Conservation (phyloP, 2,329 filamentous ascomycete species). For the Xylaria sp. region DNA sequence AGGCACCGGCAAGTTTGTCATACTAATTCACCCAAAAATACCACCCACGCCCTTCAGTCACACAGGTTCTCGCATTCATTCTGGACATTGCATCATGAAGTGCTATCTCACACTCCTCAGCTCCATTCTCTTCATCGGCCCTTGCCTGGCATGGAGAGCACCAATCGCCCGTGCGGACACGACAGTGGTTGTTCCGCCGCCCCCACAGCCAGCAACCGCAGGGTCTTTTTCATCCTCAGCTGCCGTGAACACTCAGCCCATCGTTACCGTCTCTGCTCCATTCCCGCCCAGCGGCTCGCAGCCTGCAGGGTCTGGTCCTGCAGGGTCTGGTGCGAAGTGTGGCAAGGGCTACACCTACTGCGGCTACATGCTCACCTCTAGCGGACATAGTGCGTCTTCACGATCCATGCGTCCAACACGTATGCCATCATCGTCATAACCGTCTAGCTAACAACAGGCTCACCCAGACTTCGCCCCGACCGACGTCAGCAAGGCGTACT, state of each 20-base stretch:
- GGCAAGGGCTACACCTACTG: slow-evolving; percentile 40
- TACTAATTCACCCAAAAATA: not conserved
- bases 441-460: slow-evolving; percentile 1
- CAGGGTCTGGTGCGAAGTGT: slow-evolving; percentile 28
- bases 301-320: too few species aligned
- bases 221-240: slow-evolving; percentile 4
- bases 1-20: not conserved
- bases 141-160: slow-evolving; percentile 15
- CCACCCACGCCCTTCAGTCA: not conserved
- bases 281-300: slow-evolving; percentile 12
- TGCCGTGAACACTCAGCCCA: slow-evolving; percentile 3
- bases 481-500: slow-evolving; percentile 36
- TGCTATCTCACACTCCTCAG: slow-evolving; percentile 15
- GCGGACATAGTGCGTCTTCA: slow-evolving; percentile 33
- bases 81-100: slow-evolving; percentile 19
- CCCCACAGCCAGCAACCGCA: not conserved
- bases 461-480: slow-evolving; percentile 32
- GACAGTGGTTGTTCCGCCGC: not conserved
- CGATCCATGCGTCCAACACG: not conserved
- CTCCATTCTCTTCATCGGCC: slow-evolving; percentile 18
- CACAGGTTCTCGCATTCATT: not conserved
- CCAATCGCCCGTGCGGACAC: slow-evolving; percentile 12
- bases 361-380: slow-evolving; percentile 34
- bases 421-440: too few species aligned
- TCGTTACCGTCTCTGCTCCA: slow-evolving; percentile 1